Conservation (phyloP, 257 asterid species). For the Capsicum rhomboideum region DNA sequence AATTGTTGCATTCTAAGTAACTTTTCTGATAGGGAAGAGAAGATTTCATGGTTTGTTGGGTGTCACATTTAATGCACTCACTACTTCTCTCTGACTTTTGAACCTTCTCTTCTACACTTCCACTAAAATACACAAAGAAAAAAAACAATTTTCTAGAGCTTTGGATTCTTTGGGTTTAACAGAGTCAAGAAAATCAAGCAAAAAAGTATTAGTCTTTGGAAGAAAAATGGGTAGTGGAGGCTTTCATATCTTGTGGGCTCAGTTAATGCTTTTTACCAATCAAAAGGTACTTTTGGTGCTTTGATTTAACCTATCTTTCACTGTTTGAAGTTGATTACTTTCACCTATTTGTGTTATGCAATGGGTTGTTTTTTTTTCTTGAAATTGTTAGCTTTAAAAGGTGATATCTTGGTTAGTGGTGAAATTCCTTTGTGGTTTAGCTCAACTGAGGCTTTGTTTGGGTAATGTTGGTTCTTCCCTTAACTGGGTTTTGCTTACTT, state of each 20-base stretch:
- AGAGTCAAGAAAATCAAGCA: slow-evolving; percentile 31
- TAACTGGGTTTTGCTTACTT: slow-evolving; percentile 12
- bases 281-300: slow-evolving; percentile 40
- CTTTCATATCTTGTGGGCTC: slow-evolving; percentile 50
- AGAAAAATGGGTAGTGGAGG: slow-evolving; percentile 36
- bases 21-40: slow-evolving; percentile 19
- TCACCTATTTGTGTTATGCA: slow-evolving; percentile 11
- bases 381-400: slow-evolving; percentile 23
- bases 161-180: slow-evolving; percentile 41
- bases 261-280: slow-evolving; percentile 34
- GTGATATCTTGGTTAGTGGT: background rate
- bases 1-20: background rate
- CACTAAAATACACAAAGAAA: background rate
- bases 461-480: slow-evolving; percentile 7
- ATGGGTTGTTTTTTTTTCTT: slow-evolving; percentile 14
- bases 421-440: background rate
- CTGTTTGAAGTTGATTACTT: slow-evolving; percentile 19
- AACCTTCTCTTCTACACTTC: slow-evolving; percentile 23
- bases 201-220: slow-evolving; percentile 17
- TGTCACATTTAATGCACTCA: slow-evolving; percentile 28
- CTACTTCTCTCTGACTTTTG: slow-evolving; percentile 30
- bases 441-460: slow-evolving; percentile 4
- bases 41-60: slow-evolving; percentile 28
- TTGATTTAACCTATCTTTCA: slow-evolving; percentile 1
- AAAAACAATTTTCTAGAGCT: slow-evolving; percentile 10